Percentiles rank a stretch among this genome's conserved stretches.
phyloP scores from a whole-genome alignment of 1,284 basidiomycete genomes.

The Neolentinus lepideus region DNA sequence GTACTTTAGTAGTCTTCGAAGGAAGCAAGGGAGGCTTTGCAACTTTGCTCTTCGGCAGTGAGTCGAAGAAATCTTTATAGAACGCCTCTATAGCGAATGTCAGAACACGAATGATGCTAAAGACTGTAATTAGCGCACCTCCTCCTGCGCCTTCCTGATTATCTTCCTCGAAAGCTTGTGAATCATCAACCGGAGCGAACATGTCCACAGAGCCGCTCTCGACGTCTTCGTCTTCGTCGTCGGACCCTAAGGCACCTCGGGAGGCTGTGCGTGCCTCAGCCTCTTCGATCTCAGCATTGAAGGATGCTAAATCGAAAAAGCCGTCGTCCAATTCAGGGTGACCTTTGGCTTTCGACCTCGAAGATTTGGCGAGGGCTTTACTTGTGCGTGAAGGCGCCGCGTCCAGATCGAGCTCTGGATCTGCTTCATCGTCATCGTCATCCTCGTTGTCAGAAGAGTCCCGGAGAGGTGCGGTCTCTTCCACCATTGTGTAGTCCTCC shows the following conservation, averaged over 20 bases:
- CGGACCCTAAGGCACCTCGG: conserved; percentile 52
- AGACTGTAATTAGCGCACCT: conserved; percentile 28
- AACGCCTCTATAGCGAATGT: conserved; percentile 37
- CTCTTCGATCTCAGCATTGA: conserved; percentile 84
- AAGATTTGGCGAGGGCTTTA: conserved; percentile 6
- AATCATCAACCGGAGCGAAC: conserved; percentile 54
- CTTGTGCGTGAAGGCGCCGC: not conserved
- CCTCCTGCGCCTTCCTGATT: conserved; percentile 30
- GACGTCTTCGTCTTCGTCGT: conserved; percentile 41
- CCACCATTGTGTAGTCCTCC: conserved; percentile 19
- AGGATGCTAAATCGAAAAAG: conserved; percentile 87
- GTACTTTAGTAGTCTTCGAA: conserved; percentile 38
- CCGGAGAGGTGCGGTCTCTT: conserved; percentile 31
- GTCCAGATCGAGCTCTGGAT: conserved; percentile 12
- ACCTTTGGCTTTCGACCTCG: conserved; percentile 18
- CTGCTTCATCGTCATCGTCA: conserved; percentile 25
- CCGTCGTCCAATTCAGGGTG: conserved; percentile 81
- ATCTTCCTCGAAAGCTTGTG: conserved; percentile 25
- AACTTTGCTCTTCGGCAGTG: conserved; percentile 29
- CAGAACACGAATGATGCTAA: not conserved
- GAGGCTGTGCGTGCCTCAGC: conserved; percentile 66
- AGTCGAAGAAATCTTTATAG: conserved; percentile 73
- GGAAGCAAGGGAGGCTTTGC: conserved; percentile 12
- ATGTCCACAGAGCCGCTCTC: conserved; percentile 53
- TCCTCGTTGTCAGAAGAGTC: conserved; percentile 45